Evolutionary conservation across 1,284 basidiomycete species (phyloP), one percentile per base, ranked within the genome.

Genomic region (Sanguinoderma infundibulare): DNA sequence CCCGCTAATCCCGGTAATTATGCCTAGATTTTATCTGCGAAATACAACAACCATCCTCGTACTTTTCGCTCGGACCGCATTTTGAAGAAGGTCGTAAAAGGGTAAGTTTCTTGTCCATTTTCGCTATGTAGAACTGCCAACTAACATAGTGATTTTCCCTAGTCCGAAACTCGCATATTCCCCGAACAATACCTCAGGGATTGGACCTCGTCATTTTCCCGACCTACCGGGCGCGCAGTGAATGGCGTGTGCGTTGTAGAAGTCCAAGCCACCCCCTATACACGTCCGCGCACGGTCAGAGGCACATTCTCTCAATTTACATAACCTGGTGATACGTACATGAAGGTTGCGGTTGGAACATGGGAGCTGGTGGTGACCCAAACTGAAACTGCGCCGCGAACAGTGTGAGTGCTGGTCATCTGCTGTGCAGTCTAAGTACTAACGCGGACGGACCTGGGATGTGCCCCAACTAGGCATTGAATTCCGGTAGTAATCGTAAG

Each of bases 171-270:
- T n/a, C n/a, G n/a, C n/a, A n/a, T n/a, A n/a, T n/a, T n/a, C n/a
- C n/a, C n/a, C n/a, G n/a, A n/a, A n/a, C n/a, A n/a, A n/a, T n/a
- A n/a, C n/a, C n/a, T n/a, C n/a, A n/a, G n/a, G n/a, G n/a, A n/a
- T n/a, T n/a, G n/a, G n/a, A n/a, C n/a, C n/a, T n/a, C n/a, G n/a
- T n/a, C n/a, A n/a, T n/a, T n/a, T n/a, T n/a, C n/a, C n/a, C n/a
- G n/a, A n/a, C n/a, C n/a, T n/a, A n/a, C n/a, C n/a, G n/a, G n/a
- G n/a, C n/a, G n/a, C n/a, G n/a, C n/a, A n/a, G n/a, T n/a, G n/a
- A n/a, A n/a, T n/a, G n/a, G 85, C 82, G 69, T 87, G 86, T 15
- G 87, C 87, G 46, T 80, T 79, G 74, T 84, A 89, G 70, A 81
- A 89, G 67, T 89, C 86, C 59, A 76, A 67, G 17, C 86, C 87